Conservation (phyloP, 1,284 basidiomycete genomes). For the Testicularia cyperi region DNA sequence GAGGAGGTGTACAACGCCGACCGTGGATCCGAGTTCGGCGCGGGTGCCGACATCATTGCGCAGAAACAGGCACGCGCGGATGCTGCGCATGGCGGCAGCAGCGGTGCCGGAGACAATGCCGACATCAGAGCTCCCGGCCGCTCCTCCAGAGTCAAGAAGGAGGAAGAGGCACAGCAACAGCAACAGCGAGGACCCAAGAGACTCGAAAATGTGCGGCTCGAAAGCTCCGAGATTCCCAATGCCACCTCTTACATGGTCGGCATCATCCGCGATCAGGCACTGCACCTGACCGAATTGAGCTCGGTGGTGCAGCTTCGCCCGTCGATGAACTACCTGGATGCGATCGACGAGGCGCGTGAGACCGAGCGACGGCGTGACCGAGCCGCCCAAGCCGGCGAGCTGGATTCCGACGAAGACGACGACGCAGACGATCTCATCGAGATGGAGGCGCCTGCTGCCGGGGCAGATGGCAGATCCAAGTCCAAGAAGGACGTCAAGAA, state of each 20-base stretch:
- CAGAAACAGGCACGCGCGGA: conserved; percentile 39
- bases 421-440: conserved; percentile 39
- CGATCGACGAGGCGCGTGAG: conserved; percentile 43
- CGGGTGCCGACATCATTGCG: conserved; percentile 24
- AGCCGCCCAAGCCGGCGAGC: conserved; percentile 31
- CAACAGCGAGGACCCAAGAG: conserved; percentile 27
- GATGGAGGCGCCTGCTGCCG: conserved; percentile 29
- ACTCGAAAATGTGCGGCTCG: conserved; percentile 52
- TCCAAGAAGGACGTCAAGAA: conserved; percentile 35
- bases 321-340: conserved; percentile 58
- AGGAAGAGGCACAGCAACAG: conserved; percentile 25
- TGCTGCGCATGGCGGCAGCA: conserved; percentile 20
- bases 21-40: conserved; percentile 43
- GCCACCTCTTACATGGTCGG: conserved; percentile 57
- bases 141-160: conserved; percentile 22
- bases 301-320: conserved; percentile 54
- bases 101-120: too few species aligned
- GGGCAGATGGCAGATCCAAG: conserved; percentile 17
- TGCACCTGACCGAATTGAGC: conserved; percentile 53
- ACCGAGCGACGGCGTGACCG: conserved; percentile 45
- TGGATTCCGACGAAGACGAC: conserved; percentile 43
- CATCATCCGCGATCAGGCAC: conserved; percentile 49
- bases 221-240: conserved; percentile 50
- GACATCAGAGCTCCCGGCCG: conserved; percentile 6
- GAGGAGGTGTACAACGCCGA: conserved; percentile 54